Evolutionary conservation across 768 basidiomycete genomes (phyloP).

Genomic region (Pholiota microspora): DNA sequence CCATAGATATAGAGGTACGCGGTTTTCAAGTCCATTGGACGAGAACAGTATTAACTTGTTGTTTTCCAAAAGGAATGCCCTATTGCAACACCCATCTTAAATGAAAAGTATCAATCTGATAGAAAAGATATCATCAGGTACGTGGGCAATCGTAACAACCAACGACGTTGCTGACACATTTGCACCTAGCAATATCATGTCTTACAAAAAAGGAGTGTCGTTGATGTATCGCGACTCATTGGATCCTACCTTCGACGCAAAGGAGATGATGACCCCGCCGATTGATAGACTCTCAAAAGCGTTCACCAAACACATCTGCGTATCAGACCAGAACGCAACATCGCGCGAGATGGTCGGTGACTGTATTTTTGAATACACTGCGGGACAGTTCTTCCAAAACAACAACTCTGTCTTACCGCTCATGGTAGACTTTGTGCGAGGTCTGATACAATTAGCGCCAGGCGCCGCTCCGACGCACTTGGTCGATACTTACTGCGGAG

Average conservation of each 20-base stretch:
- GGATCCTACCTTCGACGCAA: constrained; percentile 22
- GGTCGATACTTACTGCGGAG: constrained; percentile 93
- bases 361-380: constrained; percentile 80
- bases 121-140: constrained; percentile 70
- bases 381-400: constrained; percentile 96
- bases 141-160: constrained; percentile 16
- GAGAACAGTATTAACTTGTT: background rate
- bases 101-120: constrained; percentile 58
- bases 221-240: constrained; percentile 86
- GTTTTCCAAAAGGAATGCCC: constrained; percentile 83
- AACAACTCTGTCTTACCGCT: constrained; percentile 91
- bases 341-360: constrained; percentile 85
- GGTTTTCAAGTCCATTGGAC: too few relatives aligned
- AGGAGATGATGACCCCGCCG: constrained; percentile 22
- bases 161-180: too few relatives aligned
- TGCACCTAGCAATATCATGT: constrained; percentile 63
- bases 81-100: constrained; percentile 82
- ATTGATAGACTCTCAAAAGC: constrained; percentile 36
- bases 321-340: constrained; percentile 77
- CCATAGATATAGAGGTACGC: constrained; percentile 88
- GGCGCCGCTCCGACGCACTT: constrained; percentile 66
- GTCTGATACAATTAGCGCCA: constrained; percentile 55
- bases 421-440: constrained; percentile 79
- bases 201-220: constrained; percentile 86
- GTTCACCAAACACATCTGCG: constrained; percentile 66